Conservation (phyloP, 139 green algal genomes). For the Haematococcus lacustris region DNA sequence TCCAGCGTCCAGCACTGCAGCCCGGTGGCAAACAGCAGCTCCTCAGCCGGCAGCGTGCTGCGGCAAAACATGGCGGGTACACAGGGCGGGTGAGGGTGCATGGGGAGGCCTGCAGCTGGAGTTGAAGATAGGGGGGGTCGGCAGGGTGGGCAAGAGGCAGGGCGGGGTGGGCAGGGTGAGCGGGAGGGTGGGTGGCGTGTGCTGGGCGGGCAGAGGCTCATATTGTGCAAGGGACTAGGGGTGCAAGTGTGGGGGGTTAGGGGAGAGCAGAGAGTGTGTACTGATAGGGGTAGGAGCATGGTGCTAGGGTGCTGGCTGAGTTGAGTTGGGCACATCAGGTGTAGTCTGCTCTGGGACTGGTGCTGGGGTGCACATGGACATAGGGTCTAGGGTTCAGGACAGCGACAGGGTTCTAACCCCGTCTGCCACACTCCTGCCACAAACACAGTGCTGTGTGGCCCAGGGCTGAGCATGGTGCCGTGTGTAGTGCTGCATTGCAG, state of each 20-base stretch:
- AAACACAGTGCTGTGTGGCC: background rate
- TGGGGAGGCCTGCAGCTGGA: background rate
- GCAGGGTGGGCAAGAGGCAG: no score
- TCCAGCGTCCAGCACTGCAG: slow-evolving; percentile 20
- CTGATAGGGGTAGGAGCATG: no score
- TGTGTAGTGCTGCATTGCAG: background rate
- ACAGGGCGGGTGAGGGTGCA: background rate
- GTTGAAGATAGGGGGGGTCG: background rate
- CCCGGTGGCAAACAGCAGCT: slow-evolving; percentile 5
- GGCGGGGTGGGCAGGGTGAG: background rate
- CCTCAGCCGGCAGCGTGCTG: background rate
- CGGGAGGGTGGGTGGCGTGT: no score
- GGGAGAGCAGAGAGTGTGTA: no score
- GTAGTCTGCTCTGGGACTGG: no score
- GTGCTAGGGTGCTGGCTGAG: no score
- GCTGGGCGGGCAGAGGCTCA: background rate
- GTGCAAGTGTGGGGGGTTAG: background rate
- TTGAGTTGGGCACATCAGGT: no score
- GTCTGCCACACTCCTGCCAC: background rate
- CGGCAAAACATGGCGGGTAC: background rate
- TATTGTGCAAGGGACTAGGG: background rate
- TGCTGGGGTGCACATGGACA: background rate
- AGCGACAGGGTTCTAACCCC: background rate
- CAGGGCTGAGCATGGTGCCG: background rate
- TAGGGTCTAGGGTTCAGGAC: background rate